Base-by-base conservation (phyloP, 2,329 filamentous ascomycete species). In the Chrysoporthe austroafricana region DNA sequence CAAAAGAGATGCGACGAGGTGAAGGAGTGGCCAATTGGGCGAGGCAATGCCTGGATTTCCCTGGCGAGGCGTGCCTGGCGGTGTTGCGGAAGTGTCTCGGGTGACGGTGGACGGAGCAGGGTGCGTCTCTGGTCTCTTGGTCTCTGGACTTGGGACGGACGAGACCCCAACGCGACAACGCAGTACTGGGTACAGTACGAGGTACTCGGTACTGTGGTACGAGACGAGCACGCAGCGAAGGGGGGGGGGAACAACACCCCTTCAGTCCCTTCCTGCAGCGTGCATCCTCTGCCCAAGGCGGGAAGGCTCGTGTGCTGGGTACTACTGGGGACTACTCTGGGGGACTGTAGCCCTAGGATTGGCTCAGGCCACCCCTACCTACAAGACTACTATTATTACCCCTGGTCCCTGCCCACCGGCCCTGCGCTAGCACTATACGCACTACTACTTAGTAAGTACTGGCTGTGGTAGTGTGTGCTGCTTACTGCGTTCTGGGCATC, bases 1-100 rank as follows among this genome's bases (percentile, higher is more conserved):
- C 39, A 61, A 42, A 21, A 39, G 39, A 60, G 57, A 26, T 60
- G 57, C 57, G 57, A 59, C 57, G 7, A 32, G 57, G 39, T 21
- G 36, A 36, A 36, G 42, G 36, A 59, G 36, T 32, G 36, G 54
- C 32, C 32, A 59, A 59, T 36, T 42, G 39, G 18, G 57, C 36
- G 57, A 42, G 39, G 42, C 57, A 43, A 26, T 18, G 57, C 26
- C 34, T 59, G 57, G 36, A n/a, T 39, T 42, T 9, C 16, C 3
- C 18, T 61, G 39, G n/a, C 21, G 42, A 21, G n/a, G 57, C 16
- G n/a, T 60, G 57, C 14, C 18, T 44, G 57, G 42, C 43, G 18
- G 59, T 46, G 59, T 61, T 61, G 59, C 59, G 59, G 59, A 61
- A 46, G 14, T 61, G 59, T 61, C 59, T 61, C 59, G 59, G 48